Evolutionary conservation across 768 basidiomycete species (phyloP).

Genomic region (Amanita rubescens): DNA sequence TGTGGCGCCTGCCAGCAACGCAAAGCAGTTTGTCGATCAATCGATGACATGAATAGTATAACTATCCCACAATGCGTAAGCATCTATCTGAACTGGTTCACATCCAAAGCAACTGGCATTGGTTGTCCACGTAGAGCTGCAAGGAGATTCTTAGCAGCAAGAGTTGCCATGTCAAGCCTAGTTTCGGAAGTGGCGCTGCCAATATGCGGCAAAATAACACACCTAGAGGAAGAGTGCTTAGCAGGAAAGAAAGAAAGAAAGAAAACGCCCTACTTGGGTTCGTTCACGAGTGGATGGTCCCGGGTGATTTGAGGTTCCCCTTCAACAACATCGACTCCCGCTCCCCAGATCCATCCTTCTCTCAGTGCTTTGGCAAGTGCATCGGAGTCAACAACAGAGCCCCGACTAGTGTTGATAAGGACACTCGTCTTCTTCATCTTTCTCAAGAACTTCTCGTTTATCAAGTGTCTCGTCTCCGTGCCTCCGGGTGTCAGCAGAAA

Average conservation of each 20-base stretch:
- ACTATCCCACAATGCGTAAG: no score
- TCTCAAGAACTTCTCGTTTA: constrained; percentile 63
- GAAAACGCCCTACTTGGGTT: constrained; percentile 47
- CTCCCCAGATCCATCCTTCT: constrained; percentile 81
- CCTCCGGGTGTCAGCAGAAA: constrained; percentile 82
- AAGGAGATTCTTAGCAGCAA: constrained; percentile 65
- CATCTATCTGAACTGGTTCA: constrained; percentile 6
- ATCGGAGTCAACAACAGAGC: constrained; percentile 84
- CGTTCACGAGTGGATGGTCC: constrained; percentile 76
- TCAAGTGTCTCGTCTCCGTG: constrained; percentile 57
- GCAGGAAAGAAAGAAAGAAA: neutral
- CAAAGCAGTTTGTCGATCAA: no score
- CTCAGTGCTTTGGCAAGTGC: constrained; percentile 77
- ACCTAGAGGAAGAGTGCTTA: constrained; percentile 33
- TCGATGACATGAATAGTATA: no score
- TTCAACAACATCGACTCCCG: constrained; percentile 90
- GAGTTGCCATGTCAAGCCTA: constrained; percentile 70
- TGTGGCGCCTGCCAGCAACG: no score
- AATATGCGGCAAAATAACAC: constrained; percentile 83
- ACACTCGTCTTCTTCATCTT: constrained; percentile 84
- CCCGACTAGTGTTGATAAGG: constrained; percentile 80
- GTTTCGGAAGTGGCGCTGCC: constrained; percentile 88
- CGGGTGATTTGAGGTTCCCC: constrained; percentile 73
- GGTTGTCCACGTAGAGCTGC: constrained; percentile 41
- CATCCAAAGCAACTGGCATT: constrained; percentile 47